These are phyloP conservation scores for Pichia heedii DNA, from an alignment of 805 yeast species.

Conservation along the genomic window DNA sequence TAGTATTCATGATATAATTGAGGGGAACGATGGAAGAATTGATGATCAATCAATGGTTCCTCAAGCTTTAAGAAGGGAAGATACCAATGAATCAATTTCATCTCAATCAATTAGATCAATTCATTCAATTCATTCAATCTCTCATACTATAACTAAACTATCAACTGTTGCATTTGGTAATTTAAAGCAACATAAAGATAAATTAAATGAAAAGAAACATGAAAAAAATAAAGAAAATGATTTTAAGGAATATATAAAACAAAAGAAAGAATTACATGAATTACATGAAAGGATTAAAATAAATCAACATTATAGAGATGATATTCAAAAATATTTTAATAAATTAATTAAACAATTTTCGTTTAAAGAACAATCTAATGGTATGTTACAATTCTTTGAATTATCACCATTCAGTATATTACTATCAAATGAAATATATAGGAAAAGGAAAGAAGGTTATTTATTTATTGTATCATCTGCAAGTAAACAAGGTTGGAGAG, in stretches of 20 bases:
- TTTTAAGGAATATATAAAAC: neutral
- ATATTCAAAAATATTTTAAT: conserved; percentile 60
- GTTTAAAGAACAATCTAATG: conserved; percentile 72
- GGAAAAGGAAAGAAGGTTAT: conserved; percentile 84
- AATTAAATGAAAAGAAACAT: neutral
- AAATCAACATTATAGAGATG: conserved; percentile 31
- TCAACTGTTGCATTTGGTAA: conserved; percentile 1
- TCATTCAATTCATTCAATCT: conserved; percentile 2
- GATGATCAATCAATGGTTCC: neutral
- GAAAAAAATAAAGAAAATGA: conserved; percentile 8
- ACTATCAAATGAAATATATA: conserved; percentile 72
- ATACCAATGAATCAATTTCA: neutral
- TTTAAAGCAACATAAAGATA: neutral
- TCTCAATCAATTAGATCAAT: neutral
- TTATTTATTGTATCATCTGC: conserved; percentile 76
- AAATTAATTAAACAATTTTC: conserved; percentile 49
- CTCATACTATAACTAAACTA: neutral
- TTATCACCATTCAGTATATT: conserved; percentile 81
- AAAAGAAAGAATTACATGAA: conserved; percentile 7
- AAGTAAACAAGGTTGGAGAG: conserved; percentile 90
- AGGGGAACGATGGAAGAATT: neutral
- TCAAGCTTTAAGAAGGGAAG: neutral
- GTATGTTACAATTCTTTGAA: conserved; percentile 80
- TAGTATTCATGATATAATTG: neutral
- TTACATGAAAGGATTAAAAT: conserved; percentile 3